Conservation (phyloP, 805 yeast genomes). For the Starmerella kuoi region DNA sequence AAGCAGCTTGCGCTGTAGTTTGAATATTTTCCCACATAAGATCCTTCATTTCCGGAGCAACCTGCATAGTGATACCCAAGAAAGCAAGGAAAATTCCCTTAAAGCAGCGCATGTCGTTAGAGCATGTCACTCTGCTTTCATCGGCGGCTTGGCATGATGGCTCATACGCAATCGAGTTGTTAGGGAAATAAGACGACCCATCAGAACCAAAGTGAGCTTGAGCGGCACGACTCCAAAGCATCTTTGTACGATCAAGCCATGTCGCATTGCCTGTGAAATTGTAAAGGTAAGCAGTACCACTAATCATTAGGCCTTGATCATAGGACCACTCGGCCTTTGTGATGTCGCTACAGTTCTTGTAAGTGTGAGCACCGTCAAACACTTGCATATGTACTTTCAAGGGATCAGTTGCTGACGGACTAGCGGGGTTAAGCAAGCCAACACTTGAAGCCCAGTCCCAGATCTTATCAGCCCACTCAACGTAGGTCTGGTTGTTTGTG, state of each 20-base stretch:
- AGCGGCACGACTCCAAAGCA: conserved; percentile 40
- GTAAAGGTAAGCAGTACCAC: conserved; percentile 73
- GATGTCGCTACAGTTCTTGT: conserved; percentile 48
- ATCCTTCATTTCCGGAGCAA: conserved; percentile 44
- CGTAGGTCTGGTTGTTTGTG: conserved; percentile 61
- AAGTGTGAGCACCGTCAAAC: conserved; percentile 31
- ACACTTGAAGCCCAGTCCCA: conserved; percentile 69
- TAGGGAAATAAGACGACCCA: conserved; percentile 20
- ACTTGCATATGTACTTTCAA: conserved; percentile 16
- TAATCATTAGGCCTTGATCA: conserved; percentile 65
- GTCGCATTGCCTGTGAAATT: conserved; percentile 51
- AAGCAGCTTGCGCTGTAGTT: conserved; percentile 58
- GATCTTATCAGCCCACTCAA: conserved; percentile 58
- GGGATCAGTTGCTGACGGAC: conserved; percentile 31
- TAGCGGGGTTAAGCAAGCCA: conserved; percentile 35
- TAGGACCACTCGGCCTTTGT: conserved; percentile 69
- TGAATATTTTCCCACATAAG: conserved; percentile 35
- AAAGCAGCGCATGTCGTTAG: conserved; percentile 84
- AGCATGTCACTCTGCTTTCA: conserved; percentile 37
- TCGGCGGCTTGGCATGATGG: conserved; percentile 62
- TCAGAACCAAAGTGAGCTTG: conserved; percentile 35
- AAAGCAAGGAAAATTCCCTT: conserved; percentile 71
- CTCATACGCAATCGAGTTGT: conserved; percentile 52
- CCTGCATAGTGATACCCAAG: conserved; percentile 57
- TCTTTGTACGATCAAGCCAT: conserved; percentile 55